Percentiles rank a stretch among this genome's conserved stretches.
These are phyloP conservation scores for Trametes cinnabarina DNA, from an alignment of 768 basidiomycete species.

Conservation along the genomic window DNA sequence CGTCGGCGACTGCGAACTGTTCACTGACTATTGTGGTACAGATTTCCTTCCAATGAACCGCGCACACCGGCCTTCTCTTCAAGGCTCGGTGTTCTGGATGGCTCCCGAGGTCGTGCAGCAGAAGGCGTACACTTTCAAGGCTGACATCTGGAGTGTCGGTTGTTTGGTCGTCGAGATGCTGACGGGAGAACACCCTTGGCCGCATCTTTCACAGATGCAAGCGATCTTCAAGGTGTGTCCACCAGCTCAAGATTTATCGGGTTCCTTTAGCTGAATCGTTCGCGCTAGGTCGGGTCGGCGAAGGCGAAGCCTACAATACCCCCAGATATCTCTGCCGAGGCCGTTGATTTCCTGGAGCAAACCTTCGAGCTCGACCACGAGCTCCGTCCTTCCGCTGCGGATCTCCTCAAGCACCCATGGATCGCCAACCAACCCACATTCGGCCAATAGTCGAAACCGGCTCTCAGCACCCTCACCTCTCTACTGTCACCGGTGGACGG, in stretches of 20 bases:
- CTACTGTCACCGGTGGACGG: neutral
- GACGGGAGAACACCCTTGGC: slow-evolving; percentile 94
- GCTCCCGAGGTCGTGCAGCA: slow-evolving; percentile 98
- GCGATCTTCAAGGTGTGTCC: slow-evolving; percentile 88
- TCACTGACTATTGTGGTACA: slow-evolving; percentile 16
- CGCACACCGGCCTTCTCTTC: slow-evolving; percentile 86
- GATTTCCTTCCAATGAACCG: slow-evolving; percentile 58
- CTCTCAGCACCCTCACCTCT: neutral
- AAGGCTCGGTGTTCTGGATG: slow-evolving; percentile 99
- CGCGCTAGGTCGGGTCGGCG: slow-evolving; percentile 80
- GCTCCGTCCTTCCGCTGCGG: slow-evolving; percentile 74
- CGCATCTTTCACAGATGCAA: slow-evolving; percentile 97
- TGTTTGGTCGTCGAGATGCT: slow-evolving; percentile 96
- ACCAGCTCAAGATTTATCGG: neutral
- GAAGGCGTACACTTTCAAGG: slow-evolving; percentile 85
- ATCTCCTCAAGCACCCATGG: slow-evolving; percentile 76
- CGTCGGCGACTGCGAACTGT: neutral
- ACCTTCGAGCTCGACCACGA: slow-evolving; percentile 88
- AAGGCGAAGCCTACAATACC: slow-evolving; percentile 80
- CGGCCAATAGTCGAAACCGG: slow-evolving; percentile 14
- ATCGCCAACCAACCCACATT: slow-evolving; percentile 35
- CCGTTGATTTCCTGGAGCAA: slow-evolving; percentile 78
- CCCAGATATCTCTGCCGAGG: slow-evolving; percentile 86
- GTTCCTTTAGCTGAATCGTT: neutral
- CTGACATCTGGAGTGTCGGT: slow-evolving; percentile 96